phyloP scores from a whole-genome alignment of 768 basidiomycete species.

The Roridomyces roridus region DNA sequence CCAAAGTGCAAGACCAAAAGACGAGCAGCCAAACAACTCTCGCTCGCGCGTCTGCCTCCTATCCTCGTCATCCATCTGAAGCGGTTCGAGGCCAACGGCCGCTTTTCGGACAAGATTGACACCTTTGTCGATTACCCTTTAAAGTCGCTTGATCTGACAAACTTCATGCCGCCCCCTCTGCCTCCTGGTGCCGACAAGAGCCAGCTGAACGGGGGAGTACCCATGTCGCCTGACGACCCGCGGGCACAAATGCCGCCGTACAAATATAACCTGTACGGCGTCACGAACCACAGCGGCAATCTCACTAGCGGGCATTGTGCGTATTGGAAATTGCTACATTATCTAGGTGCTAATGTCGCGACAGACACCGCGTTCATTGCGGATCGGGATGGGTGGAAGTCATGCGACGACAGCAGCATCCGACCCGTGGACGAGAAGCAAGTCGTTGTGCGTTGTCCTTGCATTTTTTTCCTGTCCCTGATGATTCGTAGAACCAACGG shows the following conservation, averaged over 20 bases:
- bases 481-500: conserved; percentile 48
- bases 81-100: conserved; percentile 88
- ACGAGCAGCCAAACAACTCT: conserved; percentile 84
- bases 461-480: not conserved
- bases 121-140: conserved; percentile 92
- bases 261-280: conserved; percentile 91
- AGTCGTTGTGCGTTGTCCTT: conserved; percentile 69
- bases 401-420: conserved; percentile 93
- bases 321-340: conserved; percentile 34
- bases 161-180: conserved; percentile 85
- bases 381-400: conserved; percentile 87
- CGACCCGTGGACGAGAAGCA: conserved; percentile 75
- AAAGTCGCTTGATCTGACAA: conserved; percentile 64
- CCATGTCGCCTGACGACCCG: conserved; percentile 68
- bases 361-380: conserved; percentile 93
- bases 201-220: conserved; percentile 50
- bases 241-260: conserved; percentile 87
- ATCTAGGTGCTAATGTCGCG: conserved; percentile 7
- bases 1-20: conserved; percentile 91
- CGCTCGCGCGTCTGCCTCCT: conserved; percentile 91
- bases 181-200: conserved; percentile 66
- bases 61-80: conserved; percentile 93
- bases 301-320: conserved; percentile 95
- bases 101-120: conserved; percentile 96
- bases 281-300: conserved; percentile 96